Evolutionary conservation across 139 green algal species (phyloP), one percentile per base, ranked within the genome.

Genomic region (Trebouxia sp.): DNA sequence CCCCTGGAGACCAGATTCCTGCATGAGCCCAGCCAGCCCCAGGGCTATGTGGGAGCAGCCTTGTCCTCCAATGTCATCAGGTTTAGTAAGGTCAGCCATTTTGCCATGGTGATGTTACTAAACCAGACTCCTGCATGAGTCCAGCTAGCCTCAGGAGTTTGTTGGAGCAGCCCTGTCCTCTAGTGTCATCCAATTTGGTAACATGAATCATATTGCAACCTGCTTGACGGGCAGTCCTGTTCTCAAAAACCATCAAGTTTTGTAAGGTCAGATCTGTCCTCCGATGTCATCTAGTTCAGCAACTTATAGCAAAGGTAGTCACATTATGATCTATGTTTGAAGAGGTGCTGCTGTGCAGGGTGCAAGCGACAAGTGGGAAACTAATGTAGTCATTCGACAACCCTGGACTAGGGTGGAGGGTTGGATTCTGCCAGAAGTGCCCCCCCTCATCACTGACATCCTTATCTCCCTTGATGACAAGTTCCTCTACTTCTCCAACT

Each of bases 361-460:
- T 24, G 15, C 26, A 30, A 53, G 69, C 35, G 85, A 56, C 65
- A 51, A 77, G 38, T 89, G 85, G 85, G 39, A 62, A 39, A 65
- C 75, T 15, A 58, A 45, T 1, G 50, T 80, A 8, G 82, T 51
- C 20, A 77, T 94, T 24, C 69, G 80, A n/a, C 90, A 94, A 84
- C 72, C 79, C 5, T 91, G 85, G 88, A 65, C 80, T 38, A 86
- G 90, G 50, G 45, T 51, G 76, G 90, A 94, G 76, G 93, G 93
- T 45, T 97, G 91, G 90, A 88, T 85, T 42, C 88, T 97, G 82
- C 93, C 93, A 10, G 70, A 92, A 75, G 65, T 96, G 86, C 93
- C 93, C 1, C 90, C 92, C 0, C 90, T 95, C 47, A 94, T 97
- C 84, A 95, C 91, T 2, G 93, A 97, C 91, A 94, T 96, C 82